Evolutionary conservation across 2,329 filamentous ascomycete species (phyloP), one percentile per base, ranked within the genome.

Genomic region (Ophiocordyceps camponoti-saundersi): DNA sequence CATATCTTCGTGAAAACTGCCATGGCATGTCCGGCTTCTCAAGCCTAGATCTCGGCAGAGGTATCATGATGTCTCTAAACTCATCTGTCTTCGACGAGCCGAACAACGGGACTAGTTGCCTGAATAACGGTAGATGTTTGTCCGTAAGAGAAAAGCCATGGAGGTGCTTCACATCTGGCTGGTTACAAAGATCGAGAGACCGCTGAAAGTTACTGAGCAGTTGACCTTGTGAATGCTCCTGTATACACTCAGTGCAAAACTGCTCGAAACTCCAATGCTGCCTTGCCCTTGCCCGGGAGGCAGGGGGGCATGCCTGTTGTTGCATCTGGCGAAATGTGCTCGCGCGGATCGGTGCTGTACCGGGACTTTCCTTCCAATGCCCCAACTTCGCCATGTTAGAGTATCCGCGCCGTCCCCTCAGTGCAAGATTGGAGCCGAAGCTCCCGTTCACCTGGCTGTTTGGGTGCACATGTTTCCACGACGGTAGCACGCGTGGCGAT

Each of bases 1-100:
- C 73, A 42, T 73, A 67, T 55, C 88, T 87, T 44, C 78, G 65
- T 0, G 64, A 56, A 51, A 85, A 89, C 1, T 58, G 59, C 53
- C 62, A 62, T 23, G 56, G 56, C 6, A 66, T 55, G 32, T 69
- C 65, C 0, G 69, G 66, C 3, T 71, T 63, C 1, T 71, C 68
- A 15, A 51, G 49, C 21, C 53, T 49, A 15, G 23, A 74, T 71
- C 49, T 47, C 46, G 54, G 71, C 67, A 76, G 56, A 0, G 86
- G 85, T 46, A 88, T 82, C 21, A 89, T 62, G 32, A 93, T 85
- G 57, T 93, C 86, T 51, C 73, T 77, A 63, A 85, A 90, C 5
- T 79, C 79, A 42, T 75, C 70, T 1, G 80, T 77, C 54, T 86
- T 87, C 44, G 78, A 80, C 48, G 83, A 73, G 51, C 84, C 84